phyloP scores from a whole-genome alignment of 1,139 yeast genomes.

The Yamadazyma buinensis region DNA sequence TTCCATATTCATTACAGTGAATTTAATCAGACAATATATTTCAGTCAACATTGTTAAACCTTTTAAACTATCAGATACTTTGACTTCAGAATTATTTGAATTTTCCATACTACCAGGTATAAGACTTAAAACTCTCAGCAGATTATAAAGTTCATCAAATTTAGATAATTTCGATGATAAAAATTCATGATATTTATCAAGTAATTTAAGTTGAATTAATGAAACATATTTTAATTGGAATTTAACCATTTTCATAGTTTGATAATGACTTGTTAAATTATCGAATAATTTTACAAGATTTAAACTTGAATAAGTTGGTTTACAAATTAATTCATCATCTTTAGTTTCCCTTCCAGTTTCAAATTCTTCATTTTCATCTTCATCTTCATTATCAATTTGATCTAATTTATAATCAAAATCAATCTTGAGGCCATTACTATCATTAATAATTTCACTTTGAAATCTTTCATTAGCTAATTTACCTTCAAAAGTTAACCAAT shows the following conservation, averaged over 20 bases:
- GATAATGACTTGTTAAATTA: constrained; percentile 62
- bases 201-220: constrained; percentile 61
- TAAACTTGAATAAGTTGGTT: constrained; percentile 67
- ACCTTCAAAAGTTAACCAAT: constrained; percentile 68
- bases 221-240: constrained; percentile 68
- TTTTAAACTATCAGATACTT: constrained; percentile 18
- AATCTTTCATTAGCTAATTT: constrained; percentile 55
- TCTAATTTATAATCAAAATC: constrained; percentile 53
- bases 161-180: constrained; percentile 45
- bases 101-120: constrained; percentile 33
- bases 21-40: constrained; percentile 58
- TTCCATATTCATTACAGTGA: constrained; percentile 47
- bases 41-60: constrained; percentile 57
- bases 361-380: background rate
- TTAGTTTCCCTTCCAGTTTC: background rate
- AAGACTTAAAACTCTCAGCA: constrained; percentile 32
- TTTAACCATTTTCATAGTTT: constrained; percentile 52
- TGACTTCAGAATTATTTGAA: constrained; percentile 8
- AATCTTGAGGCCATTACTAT: constrained; percentile 53
- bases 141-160: constrained; percentile 42
- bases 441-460: constrained; percentile 48
- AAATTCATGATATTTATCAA: constrained; percentile 56
- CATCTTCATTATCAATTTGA: constrained; percentile 1
- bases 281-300: constrained; percentile 61
- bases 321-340: constrained; percentile 18